Percentiles rank a stretch among this genome's conserved stretches.
These are phyloP conservation scores for Trichoderma gracile DNA, from an alignment of 2,329 filamentous ascomycete genomes.

Conservation along the genomic window DNA sequence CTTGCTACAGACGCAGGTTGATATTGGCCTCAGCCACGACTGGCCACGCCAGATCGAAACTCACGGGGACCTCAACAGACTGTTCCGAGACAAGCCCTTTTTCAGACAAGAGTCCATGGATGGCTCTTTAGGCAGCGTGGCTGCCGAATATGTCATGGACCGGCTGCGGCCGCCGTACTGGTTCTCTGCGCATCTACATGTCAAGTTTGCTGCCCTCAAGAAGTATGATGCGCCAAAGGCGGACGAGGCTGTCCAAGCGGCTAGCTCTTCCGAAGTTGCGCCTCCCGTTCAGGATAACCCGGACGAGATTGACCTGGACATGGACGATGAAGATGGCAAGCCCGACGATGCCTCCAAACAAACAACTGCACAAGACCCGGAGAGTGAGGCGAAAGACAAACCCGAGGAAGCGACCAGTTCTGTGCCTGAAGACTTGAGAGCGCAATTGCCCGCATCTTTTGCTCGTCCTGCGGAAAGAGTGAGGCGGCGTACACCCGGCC, in stretches of 20 bases:
- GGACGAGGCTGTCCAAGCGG: conserved; percentile 31
- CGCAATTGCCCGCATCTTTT: conserved; percentile 77
- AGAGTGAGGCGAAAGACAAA: conserved; percentile 1
- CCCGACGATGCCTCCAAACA: conserved; percentile 6
- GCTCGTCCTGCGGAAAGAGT: conserved; percentile 41
- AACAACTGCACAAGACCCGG: neutral
- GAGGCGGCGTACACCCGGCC: conserved; percentile 49
- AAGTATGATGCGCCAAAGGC: conserved; percentile 46
- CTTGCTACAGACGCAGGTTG: conserved; percentile 81
- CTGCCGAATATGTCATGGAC: conserved; percentile 78
- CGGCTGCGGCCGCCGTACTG: conserved; percentile 79
- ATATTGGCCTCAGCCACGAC: conserved; percentile 91
- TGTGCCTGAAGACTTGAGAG: conserved; percentile 66
- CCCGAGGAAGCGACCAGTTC: conserved; percentile 31
- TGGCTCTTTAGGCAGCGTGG: conserved; percentile 75
- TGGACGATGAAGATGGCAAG: conserved; percentile 46
- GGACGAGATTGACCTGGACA: conserved; percentile 70
- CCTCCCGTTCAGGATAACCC: conserved; percentile 37
- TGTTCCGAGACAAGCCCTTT: conserved; percentile 73
- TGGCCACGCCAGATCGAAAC: conserved; percentile 87
- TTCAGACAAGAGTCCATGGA: conserved; percentile 75
- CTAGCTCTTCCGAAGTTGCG: conserved; percentile 25
- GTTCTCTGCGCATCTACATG: conserved; percentile 93
- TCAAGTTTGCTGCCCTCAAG: conserved; percentile 76
- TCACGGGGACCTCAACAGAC: conserved; percentile 65